Percentiles rank a stretch among this genome's conserved stretches.
These are phyloP conservation scores for Ganoderma multipileum DNA, from an alignment of 1,284 basidiomycete species.

Conservation along the genomic window DNA sequence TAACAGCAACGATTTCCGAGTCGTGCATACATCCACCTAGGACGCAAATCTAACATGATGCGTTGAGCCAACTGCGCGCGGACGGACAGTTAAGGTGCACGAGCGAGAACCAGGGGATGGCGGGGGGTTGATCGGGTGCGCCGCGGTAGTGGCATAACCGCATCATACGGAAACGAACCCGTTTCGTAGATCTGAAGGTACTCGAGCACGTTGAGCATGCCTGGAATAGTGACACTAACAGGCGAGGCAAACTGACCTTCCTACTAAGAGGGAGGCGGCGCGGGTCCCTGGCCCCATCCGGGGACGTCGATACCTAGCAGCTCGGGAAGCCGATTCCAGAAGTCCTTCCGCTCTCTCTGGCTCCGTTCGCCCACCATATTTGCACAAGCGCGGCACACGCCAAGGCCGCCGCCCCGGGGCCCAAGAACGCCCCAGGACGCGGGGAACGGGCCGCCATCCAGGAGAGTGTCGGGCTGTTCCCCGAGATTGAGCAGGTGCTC, in stretches of 20 bases:
- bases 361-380: background rate
- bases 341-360: background rate
- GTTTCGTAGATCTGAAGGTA: too few relatives aligned
- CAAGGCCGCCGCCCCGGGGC: background rate
- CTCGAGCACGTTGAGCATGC: background rate
- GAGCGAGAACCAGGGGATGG: too few relatives aligned
- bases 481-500: background rate
- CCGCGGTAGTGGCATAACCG: too few relatives aligned
- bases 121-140: too few relatives aligned
- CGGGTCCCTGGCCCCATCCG: constrained; percentile 15
- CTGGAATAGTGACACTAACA: background rate
- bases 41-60: too few relatives aligned
- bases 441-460: background rate
- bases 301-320: constrained; percentile 8
- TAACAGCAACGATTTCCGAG: too few relatives aligned
- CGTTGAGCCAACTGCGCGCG: too few relatives aligned
- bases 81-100: too few relatives aligned
- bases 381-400: background rate
- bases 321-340: constrained; percentile 14
- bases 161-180: too few relatives aligned
- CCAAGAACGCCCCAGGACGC: background rate
- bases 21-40: too few relatives aligned
- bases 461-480: background rate
- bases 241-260: background rate
- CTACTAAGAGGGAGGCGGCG: background rate